Base-by-base conservation (phyloP, 2,329 filamentous ascomycete genomes). In the Periconia digitata region DNA sequence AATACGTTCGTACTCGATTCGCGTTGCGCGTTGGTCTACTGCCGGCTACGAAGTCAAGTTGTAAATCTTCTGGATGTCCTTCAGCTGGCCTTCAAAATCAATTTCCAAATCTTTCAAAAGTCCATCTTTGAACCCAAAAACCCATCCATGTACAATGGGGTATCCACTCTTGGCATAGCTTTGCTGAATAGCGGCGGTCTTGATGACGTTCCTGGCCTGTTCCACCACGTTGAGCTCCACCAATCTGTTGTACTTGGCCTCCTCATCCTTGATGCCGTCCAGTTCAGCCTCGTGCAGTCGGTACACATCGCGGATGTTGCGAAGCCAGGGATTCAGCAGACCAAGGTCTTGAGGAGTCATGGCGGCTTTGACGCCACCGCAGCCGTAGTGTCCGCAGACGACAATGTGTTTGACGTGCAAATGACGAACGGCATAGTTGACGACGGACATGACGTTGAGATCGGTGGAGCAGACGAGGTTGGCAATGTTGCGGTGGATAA, bases 231-330 rank as follows among this genome's bases (percentile, higher is more conserved):
- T 72, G 36, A 72, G 44, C 54, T 72, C 70, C 2, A 72, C 69
- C 8, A 72, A 54, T 7, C 59, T 49, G 39, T 72, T 58, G 42
- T 72, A 72, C 48, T 63, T 64, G 43, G 46, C 50, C 1, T 57
- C 54, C 13, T 60, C 60, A 40, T 66, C 65, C 3, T 43, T 45
- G 34, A 71, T 61, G 8, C 29, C 51, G 44, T 88, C 85, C 17
- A 90, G 79, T 76, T 90, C 86, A 44, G 73, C 72, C 76, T 89
- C 85, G 70, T 89, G 81, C 58, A 89, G 76, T 10, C 86, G 78
- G 72, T 89, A 89, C 49, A 89, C 85, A 68, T 89, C 86, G 49
- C 86, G 82, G 63, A 89, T 88, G 73, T 88, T 87, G 43, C 85
- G 78, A 55, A 89, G 78, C 86, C 86, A 89, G 1, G 85, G 85